Evolutionary conservation across 2,329 filamentous ascomycete species (phyloP), one percentile per base, ranked within the genome.

Genomic region (Colletotrichum orchidophilum): DNA sequence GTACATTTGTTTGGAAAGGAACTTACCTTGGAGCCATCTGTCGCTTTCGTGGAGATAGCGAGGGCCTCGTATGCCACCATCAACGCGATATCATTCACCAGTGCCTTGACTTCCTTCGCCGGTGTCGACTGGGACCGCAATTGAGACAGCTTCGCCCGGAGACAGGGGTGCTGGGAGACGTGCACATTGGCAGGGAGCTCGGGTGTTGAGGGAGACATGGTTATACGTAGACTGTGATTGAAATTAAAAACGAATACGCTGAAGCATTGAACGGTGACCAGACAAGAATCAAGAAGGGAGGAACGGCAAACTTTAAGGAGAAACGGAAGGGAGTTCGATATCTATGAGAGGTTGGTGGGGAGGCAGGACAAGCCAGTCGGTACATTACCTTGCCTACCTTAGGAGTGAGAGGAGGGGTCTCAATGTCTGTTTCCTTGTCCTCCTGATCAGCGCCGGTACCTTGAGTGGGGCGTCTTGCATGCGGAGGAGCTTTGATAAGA

Each of bases 81-180:
- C 49, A 94, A 86, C 8, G 94, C 85, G 73, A 98, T 97, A 74
- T 98, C 95, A 79, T 97, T 91, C 72, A 98, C 89, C 59, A 98
- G 87, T 8, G 88, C 83, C 82, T 95, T 95, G 75, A 94, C 95
- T 66, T 97, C 94, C 71, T 91, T 88, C 3, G 94, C 87, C 70
- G 87, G 89, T 61, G 93, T 90, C 52, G 85, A 87, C 67, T 89
- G 86, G 50, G 94, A 96, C 71, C 96, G 92, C 57, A 98, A 90
- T 83, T 96, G 94, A 75, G 93, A 95, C 77, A 98, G 90, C 86
- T 98, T 98, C 76, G 93, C 94, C 76, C 88, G 87, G 52, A 98
- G 87, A 82, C 94, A 97, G 42, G 96, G 96, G 81, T 98, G 96
- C 18, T 85, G 85, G 49, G 95, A 97, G 79, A 97, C 85, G 83